phyloP scores from a whole-genome alignment of 2,329 filamentous ascomycete genomes.

The Tolypocladium cylindrosporum region DNA sequence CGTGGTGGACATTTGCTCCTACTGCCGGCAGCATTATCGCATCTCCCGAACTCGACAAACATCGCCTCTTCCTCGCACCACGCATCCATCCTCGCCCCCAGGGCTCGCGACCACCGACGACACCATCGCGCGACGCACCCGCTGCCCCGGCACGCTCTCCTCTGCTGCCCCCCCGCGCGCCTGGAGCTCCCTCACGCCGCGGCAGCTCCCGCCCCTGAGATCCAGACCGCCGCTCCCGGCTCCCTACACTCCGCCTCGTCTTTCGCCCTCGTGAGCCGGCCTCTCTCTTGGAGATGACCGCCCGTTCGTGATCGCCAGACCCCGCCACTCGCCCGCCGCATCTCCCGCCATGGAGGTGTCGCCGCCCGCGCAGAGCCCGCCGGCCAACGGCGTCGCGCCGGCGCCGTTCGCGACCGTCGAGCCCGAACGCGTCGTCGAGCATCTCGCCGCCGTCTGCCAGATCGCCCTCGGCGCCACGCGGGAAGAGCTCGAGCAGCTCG shows the following conservation, averaged over 20 bases:
- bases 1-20: background rate
- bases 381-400: slow-evolving; percentile 35
- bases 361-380: slow-evolving; percentile 30
- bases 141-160: background rate
- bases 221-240: background rate
- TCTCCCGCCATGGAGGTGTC: slow-evolving; percentile 42
- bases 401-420: slow-evolving; percentile 50
- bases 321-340: background rate
- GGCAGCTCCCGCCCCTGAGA: slow-evolving; percentile 5
- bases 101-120: background rate
- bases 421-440: slow-evolving; percentile 59
- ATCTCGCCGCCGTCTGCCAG: slow-evolving; percentile 60
- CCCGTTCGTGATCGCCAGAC: background rate
- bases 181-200: background rate
- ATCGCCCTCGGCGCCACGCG: slow-evolving; percentile 66
- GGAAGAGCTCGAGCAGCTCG: slow-evolving; percentile 68
- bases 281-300: slow-evolving; percentile 1
- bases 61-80: background rate
- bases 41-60: background rate
- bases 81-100: background rate
- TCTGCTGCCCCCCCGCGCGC: background rate
- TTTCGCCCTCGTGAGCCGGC: background rate
- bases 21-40: background rate
- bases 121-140: background rate
- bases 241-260: background rate